Evolutionary conservation across 176 grass and related monocot genomes (phyloP), one percentile per base, ranked within the genome.

Genomic region (Ampelocalamus luodianensis): DNA sequence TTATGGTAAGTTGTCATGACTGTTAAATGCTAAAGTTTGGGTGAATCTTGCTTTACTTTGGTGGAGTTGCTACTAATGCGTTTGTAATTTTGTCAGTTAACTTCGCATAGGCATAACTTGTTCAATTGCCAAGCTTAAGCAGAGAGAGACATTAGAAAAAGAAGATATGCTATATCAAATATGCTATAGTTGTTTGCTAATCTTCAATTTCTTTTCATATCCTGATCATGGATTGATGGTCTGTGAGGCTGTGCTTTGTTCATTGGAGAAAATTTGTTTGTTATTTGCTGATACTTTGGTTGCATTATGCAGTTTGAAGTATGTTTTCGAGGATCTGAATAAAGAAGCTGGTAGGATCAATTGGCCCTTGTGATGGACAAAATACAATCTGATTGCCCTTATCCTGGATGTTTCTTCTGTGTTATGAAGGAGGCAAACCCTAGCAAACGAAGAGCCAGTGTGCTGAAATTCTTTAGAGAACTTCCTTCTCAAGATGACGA

Each of bases 401-500:
- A 93, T 75, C 96, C 93, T 56, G 96, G 92, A 74, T 99, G 96
- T 78, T 99, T 99, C 86, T 99, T 99, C 82, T 99, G 96, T 83
- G 93, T 94, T 43, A 96, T 99, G 93, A 99, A 99, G 85, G 96
- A 99, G 89, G 85, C 88, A 17, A 99, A 99, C 69, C 96, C 96
- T 20, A 92, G 86, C 80, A 99, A 99, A 82, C 61, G 93, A 81
- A 96, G 86, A 84, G 83, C 93, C 14, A 94, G 90, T 56, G 92
- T 99, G 58, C 82, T 92, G 73, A 99, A 99, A 67, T 99, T 96
- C 88, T 99, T 99, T 59, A 88, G 93, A 76, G 96, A 99, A 58
- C 96, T 99, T 81, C 93, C 96, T 81, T 90, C 84, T 17, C 96
- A 99, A 87, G 96, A 99, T 58, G 89, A 89, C 13, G 96, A 99